phyloP scores from a whole-genome alignment of 805 yeast species.

The Torulaspora microellipsoides region DNA sequence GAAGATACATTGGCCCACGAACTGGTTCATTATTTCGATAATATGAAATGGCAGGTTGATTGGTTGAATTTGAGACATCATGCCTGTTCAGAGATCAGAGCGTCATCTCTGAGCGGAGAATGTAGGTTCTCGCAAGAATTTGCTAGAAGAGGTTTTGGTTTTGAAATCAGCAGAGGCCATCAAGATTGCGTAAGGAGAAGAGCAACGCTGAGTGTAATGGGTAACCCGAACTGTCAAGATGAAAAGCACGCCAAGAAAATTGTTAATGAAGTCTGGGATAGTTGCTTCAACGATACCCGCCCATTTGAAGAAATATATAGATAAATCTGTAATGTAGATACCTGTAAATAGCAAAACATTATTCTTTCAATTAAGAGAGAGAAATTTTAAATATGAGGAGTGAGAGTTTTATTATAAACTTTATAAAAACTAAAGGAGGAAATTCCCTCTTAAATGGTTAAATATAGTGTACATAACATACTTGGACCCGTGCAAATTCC shows the following conservation, averaged over 20 bases:
- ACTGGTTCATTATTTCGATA: conserved; percentile 88
- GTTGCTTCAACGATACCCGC: conserved; percentile 91
- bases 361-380: not conserved
- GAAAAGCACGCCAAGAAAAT: conserved; percentile 69
- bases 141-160: conserved; percentile 38
- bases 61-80: conserved; percentile 84
- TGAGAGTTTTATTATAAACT: not conserved
- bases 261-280: conserved; percentile 85
- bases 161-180: conserved; percentile 70
- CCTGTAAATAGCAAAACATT: conserved; percentile 1
- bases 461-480: conserved; percentile 74
- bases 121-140: conserved; percentile 88
- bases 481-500: conserved; percentile 91
- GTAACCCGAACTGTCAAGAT: conserved; percentile 77
- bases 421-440: not conserved
- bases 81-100: conserved; percentile 95
- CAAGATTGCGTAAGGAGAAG: conserved; percentile 88
- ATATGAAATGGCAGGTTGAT: conserved; percentile 80
- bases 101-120: conserved; percentile 89
- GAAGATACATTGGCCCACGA: conserved; percentile 94
- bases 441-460: conserved; percentile 50
- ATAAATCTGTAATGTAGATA: conserved; percentile 23
- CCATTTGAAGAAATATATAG: conserved; percentile 92
- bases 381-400: not conserved
- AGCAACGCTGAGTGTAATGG: conserved; percentile 77